Percentiles rank a stretch among this genome's conserved stretches.
These are phyloP conservation scores for Cutaneotrichosporon daszewskae DNA, from an alignment of 1,284 basidiomycete species.

Conservation along the genomic window DNA sequence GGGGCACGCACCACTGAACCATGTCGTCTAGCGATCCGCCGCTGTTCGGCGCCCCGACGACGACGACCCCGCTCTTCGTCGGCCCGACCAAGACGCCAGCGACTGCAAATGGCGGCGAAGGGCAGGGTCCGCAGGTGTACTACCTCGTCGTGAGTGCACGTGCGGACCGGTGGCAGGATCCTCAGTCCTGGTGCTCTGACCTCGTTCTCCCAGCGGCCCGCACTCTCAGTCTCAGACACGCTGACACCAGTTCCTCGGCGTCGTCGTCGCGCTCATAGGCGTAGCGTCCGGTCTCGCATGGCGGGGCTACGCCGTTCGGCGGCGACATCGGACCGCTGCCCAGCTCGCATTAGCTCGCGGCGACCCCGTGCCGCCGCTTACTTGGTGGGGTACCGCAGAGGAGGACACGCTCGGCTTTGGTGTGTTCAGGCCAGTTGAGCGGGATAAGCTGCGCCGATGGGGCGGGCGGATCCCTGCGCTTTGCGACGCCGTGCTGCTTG, in stretches of 20 bases:
- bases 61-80: neutral
- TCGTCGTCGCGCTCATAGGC: slow-evolving; percentile 30
- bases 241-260: slow-evolving; percentile 35
- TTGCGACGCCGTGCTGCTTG: slow-evolving; percentile 16
- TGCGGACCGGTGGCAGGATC: too few species aligned
- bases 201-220: too few species aligned
- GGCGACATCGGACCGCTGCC: slow-evolving; percentile 34
- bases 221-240: neutral
- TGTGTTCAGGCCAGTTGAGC: too few species aligned
- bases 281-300: slow-evolving; percentile 29
- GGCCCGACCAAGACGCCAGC: neutral
- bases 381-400: slow-evolving; percentile 7
- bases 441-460: too few species aligned
- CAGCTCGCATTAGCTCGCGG: slow-evolving; percentile 37
- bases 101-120: neutral
- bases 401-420: too few species aligned
- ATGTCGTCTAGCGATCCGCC: too few species aligned
- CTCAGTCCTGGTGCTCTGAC: too few species aligned
- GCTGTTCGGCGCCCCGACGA: too few species aligned
- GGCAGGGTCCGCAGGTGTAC: slow-evolving; percentile 7
- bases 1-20: too few species aligned
- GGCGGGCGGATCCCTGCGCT: slow-evolving; percentile 24
- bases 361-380: slow-evolving; percentile 18
- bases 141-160: slow-evolving; percentile 14
- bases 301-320: slow-evolving; percentile 28